Percentiles rank a stretch among this genome's conserved stretches.
phyloP scores from a whole-genome alignment of 2,329 filamentous ascomycete species.

The Cordyceps farinosa region DNA sequence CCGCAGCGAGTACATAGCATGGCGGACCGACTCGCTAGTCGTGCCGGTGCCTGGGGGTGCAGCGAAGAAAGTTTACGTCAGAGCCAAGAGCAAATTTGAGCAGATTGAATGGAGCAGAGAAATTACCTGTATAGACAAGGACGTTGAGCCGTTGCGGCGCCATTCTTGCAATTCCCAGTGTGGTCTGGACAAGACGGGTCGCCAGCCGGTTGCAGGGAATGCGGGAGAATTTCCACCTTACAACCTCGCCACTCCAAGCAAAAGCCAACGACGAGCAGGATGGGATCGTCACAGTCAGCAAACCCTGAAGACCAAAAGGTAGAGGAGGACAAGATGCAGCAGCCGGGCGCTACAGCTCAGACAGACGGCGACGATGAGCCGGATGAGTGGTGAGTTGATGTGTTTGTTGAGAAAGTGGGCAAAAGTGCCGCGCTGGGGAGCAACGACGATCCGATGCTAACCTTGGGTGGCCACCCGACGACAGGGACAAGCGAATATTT shows the following conservation, averaged over 20 bases:
- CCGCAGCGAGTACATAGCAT: slow-evolving; percentile 82
- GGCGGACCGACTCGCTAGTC: slow-evolving; percentile 82
- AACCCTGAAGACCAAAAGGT: background rate
- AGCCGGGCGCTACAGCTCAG: slow-evolving; percentile 34
- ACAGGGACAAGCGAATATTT: slow-evolving; percentile 95
- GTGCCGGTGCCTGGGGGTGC: slow-evolving; percentile 67
- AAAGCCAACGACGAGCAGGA: background rate
- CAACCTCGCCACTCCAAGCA: background rate
- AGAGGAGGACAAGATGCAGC: slow-evolving; percentile 37
- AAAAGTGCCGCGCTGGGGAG: background rate
- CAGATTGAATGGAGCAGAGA: slow-evolving; percentile 3
- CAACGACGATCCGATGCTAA: slow-evolving; percentile 25
- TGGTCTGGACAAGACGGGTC: slow-evolving; percentile 12
- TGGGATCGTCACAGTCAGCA: slow-evolving; percentile 12
- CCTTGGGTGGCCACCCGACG: slow-evolving; percentile 11
- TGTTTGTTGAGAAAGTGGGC: slow-evolving; percentile 4
- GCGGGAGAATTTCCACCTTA: slow-evolving; percentile 16
- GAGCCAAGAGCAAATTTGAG: background rate
- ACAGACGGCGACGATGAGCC: slow-evolving; percentile 75
- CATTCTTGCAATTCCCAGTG: slow-evolving; percentile 43
- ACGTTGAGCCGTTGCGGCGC: slow-evolving; percentile 75
- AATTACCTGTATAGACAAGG: slow-evolving; percentile 80
- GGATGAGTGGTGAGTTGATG: slow-evolving; percentile 76
- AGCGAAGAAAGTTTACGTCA: background rate
- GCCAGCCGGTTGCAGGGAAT: slow-evolving; percentile 11